A percentile compares a stretch with the other conserved stretches of the same genome.
Conservation (phyloP, 257 asterid genomes). For the Fraxinus cuspidata region DNA sequence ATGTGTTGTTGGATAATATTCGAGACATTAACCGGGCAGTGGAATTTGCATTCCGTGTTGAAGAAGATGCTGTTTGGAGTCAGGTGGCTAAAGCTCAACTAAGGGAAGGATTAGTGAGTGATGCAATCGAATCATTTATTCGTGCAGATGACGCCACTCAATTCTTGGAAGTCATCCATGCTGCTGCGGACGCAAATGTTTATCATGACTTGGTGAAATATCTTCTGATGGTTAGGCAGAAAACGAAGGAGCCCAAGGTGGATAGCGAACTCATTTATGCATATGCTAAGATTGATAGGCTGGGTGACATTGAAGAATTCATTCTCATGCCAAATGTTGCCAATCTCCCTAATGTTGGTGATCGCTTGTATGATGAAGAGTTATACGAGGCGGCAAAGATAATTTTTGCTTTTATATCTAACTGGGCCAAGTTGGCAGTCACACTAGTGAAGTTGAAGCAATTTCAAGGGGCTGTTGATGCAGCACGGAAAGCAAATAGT, state of each 20-base stretch:
- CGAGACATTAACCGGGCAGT: slow-evolving; percentile 93
- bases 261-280: slow-evolving; percentile 98
- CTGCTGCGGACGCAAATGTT: slow-evolving; percentile 83
- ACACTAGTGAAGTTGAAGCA: slow-evolving; percentile 90
- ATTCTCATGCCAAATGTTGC: slow-evolving; percentile 99
- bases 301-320: slow-evolving; percentile 94
- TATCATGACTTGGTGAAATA: slow-evolving; percentile 95
- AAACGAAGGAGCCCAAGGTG: slow-evolving; percentile 93
- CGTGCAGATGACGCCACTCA: slow-evolving; percentile 95
- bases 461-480: slow-evolving; percentile 99
- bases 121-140: slow-evolving; percentile 95
- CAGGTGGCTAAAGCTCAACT: slow-evolving; percentile 98
- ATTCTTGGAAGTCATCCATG: slow-evolving; percentile 85
- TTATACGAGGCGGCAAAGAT: slow-evolving; percentile 97
- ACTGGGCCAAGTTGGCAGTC: slow-evolving; percentile 95
- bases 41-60: slow-evolving; percentile 97
- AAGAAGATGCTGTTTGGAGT: slow-evolving; percentile 99
- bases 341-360: slow-evolving; percentile 96
- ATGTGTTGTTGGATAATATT: slow-evolving; percentile 85
- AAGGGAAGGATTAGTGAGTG: slow-evolving; percentile 94
- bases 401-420: slow-evolving; percentile 86
- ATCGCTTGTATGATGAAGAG: slow-evolving; percentile 94
- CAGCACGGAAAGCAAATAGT: slow-evolving; percentile 99
- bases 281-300: slow-evolving; percentile 92
- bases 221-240: slow-evolving; percentile 97